A percentile compares a stretch with the other conserved stretches of the same genome.
Evolutionary conservation across 225 moss, liverwort and hornwort species (phyloP).

Genomic region (Pseudoscleropodium purum): DNA sequence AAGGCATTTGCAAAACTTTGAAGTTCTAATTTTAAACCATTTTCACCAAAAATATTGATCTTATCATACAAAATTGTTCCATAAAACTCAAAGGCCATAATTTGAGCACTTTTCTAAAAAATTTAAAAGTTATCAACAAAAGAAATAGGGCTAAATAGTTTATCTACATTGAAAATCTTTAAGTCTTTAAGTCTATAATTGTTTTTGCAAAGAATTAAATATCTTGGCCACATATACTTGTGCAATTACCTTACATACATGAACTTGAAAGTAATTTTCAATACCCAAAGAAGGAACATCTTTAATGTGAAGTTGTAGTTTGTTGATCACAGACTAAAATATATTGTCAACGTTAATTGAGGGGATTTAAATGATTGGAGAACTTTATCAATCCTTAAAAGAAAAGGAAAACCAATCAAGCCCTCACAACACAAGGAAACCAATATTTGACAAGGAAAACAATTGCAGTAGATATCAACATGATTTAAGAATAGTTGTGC

Average conservation of each 20-base stretch:
- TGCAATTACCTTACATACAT: background rate
- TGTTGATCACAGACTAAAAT: fast-evolving
- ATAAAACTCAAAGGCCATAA: background rate
- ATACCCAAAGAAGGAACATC: fast-evolving
- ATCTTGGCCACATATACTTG: background rate
- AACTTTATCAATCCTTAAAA: background rate
- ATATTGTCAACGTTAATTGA: background rate
- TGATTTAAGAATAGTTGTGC: fast-evolving
- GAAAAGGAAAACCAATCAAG: fast-evolving
- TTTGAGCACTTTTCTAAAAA: background rate
- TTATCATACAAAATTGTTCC: background rate
- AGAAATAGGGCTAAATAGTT: background rate
- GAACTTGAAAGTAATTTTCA: background rate
- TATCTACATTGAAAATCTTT: background rate
- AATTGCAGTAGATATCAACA: background rate
- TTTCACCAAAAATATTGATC: background rate
- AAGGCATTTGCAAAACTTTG: fast-evolving
- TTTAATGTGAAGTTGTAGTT: fast-evolving
- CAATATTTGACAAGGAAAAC: background rate
- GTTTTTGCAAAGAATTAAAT: background rate
- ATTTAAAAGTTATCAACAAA: fast-evolving
- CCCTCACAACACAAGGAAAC: fast-evolving
- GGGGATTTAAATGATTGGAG: fast-evolving
- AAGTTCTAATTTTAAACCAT: background rate
- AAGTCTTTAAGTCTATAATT: fast-evolving